phyloP scores from a whole-genome alignment of 2,329 filamentous ascomycete species.

The Thelonectria discophora region DNA sequence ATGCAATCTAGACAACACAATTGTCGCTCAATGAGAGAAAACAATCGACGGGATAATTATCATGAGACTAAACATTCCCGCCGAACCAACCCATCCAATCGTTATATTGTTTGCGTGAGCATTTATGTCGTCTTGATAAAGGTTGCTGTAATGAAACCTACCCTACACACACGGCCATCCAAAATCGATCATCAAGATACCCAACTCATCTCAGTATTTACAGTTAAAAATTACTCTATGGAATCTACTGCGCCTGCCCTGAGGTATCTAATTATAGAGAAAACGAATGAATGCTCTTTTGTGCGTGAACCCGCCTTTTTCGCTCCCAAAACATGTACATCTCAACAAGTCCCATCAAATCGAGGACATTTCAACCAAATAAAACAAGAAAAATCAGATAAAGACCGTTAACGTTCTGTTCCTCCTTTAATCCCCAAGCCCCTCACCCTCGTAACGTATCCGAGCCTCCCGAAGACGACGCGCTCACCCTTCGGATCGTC shows the following conservation, averaged over 20 bases:
- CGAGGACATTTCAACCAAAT: background rate
- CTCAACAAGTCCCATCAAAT: background rate
- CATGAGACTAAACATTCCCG: no score
- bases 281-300: constrained; percentile 6
- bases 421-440: background rate
- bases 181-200: no score
- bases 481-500: constrained; percentile 41
- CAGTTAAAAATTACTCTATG: constrained; percentile 36
- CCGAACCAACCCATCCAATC: no score
- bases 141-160: no score
- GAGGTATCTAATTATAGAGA: constrained; percentile 29
- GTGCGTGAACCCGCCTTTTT: constrained; percentile 18
- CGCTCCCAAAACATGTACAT: constrained; percentile 3
- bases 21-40: no score
- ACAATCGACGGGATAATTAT: no score
- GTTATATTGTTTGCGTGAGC: no score
- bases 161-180: no score
- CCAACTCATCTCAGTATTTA: background rate
- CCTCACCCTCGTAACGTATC: constrained; percentile 22
- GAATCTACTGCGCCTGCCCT: constrained; percentile 36
- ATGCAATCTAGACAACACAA: no score
- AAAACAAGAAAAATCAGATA: background rate
- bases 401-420: background rate
- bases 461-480: constrained; percentile 34
- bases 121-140: no score